phyloP scores from a whole-genome alignment of 140 eudicot genomes.

The Cichorium intybus region DNA sequence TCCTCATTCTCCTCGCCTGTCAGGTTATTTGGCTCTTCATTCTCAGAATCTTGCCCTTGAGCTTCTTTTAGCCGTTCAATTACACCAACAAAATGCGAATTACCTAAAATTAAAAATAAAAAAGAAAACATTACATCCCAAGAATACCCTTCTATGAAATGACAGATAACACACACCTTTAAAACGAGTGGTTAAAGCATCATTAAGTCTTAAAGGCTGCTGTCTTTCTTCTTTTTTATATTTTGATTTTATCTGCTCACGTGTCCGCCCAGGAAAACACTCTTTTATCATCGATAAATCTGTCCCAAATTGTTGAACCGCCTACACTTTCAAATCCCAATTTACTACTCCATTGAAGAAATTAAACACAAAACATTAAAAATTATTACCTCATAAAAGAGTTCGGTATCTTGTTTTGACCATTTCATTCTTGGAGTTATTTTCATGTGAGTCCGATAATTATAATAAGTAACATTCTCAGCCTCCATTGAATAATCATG shows the following conservation, averaged over 20 bases:
- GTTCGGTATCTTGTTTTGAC: slow-evolving; percentile 85
- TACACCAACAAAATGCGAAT: slow-evolving; percentile 56
- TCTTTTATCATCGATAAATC: slow-evolving; percentile 72
- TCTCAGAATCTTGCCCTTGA: slow-evolving; percentile 33
- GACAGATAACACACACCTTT: too few species aligned
- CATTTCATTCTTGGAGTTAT: slow-evolving; percentile 60
- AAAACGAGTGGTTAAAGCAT: slow-evolving; percentile 69
- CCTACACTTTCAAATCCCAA: slow-evolving; percentile 36
- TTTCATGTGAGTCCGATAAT: slow-evolving; percentile 64
- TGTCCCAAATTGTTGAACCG: slow-evolving; percentile 71
- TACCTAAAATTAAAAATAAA: slow-evolving; percentile 35
- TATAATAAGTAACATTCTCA: slow-evolving; percentile 38
- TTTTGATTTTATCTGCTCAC: slow-evolving; percentile 62
- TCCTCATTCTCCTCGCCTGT: slow-evolving; percentile 43
- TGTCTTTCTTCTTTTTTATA: slow-evolving; percentile 77
- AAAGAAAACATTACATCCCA: neutral
- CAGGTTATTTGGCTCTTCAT: slow-evolving; percentile 38
- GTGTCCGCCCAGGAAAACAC: slow-evolving; percentile 85
- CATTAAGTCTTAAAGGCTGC: slow-evolving; percentile 70
- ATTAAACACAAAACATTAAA: too few species aligned
- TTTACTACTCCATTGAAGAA: too few species aligned
- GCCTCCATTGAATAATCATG: slow-evolving; percentile 24
- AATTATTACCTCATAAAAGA: slow-evolving; percentile 65
- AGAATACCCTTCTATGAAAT: too few species aligned
- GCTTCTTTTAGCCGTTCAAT: slow-evolving; percentile 56